Conservation (phyloP, 208 protist species). For the Strigomonas culicis region DNA sequence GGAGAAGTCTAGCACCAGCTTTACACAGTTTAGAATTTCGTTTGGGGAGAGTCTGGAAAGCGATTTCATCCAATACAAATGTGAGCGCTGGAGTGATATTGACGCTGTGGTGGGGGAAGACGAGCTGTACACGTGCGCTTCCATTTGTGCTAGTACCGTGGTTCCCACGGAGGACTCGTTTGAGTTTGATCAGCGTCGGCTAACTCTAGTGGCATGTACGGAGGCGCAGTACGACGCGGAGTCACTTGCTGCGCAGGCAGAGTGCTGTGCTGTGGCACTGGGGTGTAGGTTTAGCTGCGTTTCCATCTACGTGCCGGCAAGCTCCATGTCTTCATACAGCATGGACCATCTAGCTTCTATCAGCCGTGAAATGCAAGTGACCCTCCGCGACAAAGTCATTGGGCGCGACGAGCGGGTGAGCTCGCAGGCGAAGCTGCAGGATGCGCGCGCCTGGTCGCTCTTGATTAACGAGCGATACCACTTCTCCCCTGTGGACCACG, state of each 20-base stretch:
- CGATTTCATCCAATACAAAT: constrained; percentile 53
- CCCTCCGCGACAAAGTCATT: constrained; percentile 17
- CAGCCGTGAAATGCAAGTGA: not conserved
- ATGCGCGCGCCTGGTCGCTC: constrained; percentile 56
- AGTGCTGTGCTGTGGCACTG: constrained; percentile 27
- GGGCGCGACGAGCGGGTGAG: constrained; percentile 32
- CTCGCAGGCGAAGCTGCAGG: constrained; percentile 29
- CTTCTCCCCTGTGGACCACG: constrained; percentile 34
- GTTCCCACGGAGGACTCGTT: constrained; percentile 37
- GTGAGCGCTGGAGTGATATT: constrained; percentile 52
- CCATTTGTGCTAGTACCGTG: constrained; percentile 37
- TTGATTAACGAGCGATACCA: constrained; percentile 46
- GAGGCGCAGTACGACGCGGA: constrained; percentile 21
- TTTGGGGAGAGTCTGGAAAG: constrained; percentile 47
- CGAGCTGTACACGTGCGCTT: constrained; percentile 31
- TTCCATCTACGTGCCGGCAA: constrained; percentile 28
- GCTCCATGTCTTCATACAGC: constrained; percentile 12
- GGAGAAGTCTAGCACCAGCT: constrained; percentile 14
- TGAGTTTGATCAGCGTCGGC: constrained; percentile 34
- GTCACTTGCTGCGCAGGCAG: constrained; percentile 25
- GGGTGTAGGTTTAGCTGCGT: constrained; percentile 38
- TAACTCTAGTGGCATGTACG: constrained; percentile 43
- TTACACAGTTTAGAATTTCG: constrained; percentile 49
- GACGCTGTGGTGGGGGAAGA: constrained; percentile 49
- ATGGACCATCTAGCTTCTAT: constrained; percentile 11